Evolutionary conservation across 805 yeast genomes (phyloP), one percentile per base, ranked within the genome.

Genomic region (Yamadazyma sp.): DNA sequence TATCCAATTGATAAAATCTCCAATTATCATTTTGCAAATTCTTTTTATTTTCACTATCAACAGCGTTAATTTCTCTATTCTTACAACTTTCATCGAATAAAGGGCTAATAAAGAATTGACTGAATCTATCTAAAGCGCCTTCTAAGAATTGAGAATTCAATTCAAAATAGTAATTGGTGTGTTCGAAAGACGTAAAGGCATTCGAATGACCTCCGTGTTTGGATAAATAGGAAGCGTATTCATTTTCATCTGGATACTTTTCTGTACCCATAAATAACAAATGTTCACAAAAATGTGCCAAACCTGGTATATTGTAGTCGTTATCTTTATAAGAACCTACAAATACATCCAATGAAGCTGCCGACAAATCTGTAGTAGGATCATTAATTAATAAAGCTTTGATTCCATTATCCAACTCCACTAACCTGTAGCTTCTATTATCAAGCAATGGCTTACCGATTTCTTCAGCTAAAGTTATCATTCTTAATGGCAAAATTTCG

Each of bases 1-100:
- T 84, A 36, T 85, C 89, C 34, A 91, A 68, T 62, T 91, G 98
- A 51, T 82, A 81, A 31, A 86, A 62, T 51, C 98, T 76, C 97
- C 98, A 88, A 29, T 63, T 55, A 58, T 91, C 98, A 54, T 74
- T 83, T 58, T 91, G 98, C 34, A 93, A 66, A 56, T 91, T 91
- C 64, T 93, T 91, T 57, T 88, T 91, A 65, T 91, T 87, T 62
- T 91, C 98, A 24, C 95, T 84, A 59, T 91, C 96, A 7, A 91
- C 98, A 1, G 98, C 98, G 44, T 80, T 77, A 49, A 91, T 84
- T 60, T 91, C 98, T 37, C 97, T 73, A 53, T 88, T 96, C 53
- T 87, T 86, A 53, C 96, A 82, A 43, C 78, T 69, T 46, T 48
- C 65, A 44, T 70, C 66, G 52, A 91, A 91, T 47, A 91, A 65